Conservation (phyloP, 331 rosid genomes). For the Dryas integrifolia region DNA sequence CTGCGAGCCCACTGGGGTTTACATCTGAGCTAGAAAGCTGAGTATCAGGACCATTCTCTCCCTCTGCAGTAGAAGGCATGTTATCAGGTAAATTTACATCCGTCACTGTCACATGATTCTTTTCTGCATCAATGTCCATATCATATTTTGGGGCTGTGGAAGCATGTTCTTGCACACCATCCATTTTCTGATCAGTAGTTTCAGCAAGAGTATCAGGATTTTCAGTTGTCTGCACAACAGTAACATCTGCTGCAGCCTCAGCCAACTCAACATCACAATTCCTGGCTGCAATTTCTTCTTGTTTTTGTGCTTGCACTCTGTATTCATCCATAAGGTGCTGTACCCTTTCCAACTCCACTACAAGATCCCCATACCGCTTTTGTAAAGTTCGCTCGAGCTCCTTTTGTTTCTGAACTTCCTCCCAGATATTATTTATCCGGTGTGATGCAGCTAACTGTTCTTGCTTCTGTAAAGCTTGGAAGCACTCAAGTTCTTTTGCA, state of each 20-base stretch:
- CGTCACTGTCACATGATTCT: conserved; percentile 15
- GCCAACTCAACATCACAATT: conserved; percentile 40
- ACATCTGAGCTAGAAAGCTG: conserved; percentile 9
- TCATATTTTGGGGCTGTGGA: conserved; percentile 21
- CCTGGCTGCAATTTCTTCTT: conserved; percentile 49
- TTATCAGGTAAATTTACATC: conserved; percentile 31
- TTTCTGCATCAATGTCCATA: conserved; percentile 30
- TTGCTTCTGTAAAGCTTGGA: conserved; percentile 77
- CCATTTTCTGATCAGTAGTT: conserved; percentile 36
- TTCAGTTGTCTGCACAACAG: conserved; percentile 28
- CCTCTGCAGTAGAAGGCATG: conserved; percentile 28
- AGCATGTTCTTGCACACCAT: conserved; percentile 20
- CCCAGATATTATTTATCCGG: conserved; percentile 67
- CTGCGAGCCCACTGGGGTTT: conserved; percentile 18
- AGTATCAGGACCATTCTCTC: conserved; percentile 19
- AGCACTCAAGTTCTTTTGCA: conserved; percentile 87
- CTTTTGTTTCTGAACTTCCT: conserved; percentile 80
- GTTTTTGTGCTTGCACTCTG: conserved; percentile 44
- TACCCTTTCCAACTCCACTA: conserved; percentile 51
- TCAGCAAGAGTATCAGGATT: conserved; percentile 31
- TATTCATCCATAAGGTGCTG: conserved; percentile 44
- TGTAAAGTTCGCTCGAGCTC: conserved; percentile 76
- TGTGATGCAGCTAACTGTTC: conserved; percentile 78
- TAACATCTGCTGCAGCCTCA: conserved; percentile 35
- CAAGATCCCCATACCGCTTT: conserved; percentile 62